These are phyloP conservation scores for Kodamaea ohmeri DNA, from an alignment of 1,139 yeast species.

Conservation along the genomic window DNA sequence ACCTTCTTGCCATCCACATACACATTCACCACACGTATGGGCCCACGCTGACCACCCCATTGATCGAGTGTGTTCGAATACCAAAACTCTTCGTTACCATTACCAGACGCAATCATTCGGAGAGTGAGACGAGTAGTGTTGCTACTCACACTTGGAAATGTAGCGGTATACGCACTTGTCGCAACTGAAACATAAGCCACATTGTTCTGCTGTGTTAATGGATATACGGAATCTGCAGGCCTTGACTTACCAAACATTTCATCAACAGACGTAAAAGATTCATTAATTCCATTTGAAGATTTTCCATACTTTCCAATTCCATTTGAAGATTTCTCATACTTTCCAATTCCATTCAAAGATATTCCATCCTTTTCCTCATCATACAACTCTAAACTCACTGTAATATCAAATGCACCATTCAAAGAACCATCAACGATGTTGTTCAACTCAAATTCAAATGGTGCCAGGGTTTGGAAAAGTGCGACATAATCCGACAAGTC, in stretches of 20 bases:
- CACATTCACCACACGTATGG: conserved; percentile 54
- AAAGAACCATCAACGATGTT: conserved; percentile 56
- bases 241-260: conserved; percentile 22
- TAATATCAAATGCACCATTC: conserved; percentile 61
- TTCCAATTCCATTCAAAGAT: no score
- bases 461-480: conserved; percentile 44
- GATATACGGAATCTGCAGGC: conserved; percentile 33
- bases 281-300: no score
- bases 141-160: conserved; percentile 38
- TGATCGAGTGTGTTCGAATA: conserved; percentile 61
- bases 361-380: conserved; percentile 18
- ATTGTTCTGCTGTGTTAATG: conserved; percentile 23
- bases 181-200: conserved; percentile 38
- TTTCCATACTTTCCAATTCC: no score
- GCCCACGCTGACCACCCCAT: conserved; percentile 50
- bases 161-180: conserved; percentile 39
- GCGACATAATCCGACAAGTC: conserved; percentile 61
- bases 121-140: conserved; percentile 60
- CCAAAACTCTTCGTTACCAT: conserved; percentile 83
- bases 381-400: conserved; percentile 53
- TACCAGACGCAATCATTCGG: conserved; percentile 69
- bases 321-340: no score
- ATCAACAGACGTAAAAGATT: no score
- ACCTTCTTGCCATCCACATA: conserved; percentile 49
- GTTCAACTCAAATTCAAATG: conserved; percentile 52